These are phyloP conservation scores for Plectosphaerella cucumerina DNA, from an alignment of 2,329 filamentous ascomycete genomes.

Conservation along the genomic window DNA sequence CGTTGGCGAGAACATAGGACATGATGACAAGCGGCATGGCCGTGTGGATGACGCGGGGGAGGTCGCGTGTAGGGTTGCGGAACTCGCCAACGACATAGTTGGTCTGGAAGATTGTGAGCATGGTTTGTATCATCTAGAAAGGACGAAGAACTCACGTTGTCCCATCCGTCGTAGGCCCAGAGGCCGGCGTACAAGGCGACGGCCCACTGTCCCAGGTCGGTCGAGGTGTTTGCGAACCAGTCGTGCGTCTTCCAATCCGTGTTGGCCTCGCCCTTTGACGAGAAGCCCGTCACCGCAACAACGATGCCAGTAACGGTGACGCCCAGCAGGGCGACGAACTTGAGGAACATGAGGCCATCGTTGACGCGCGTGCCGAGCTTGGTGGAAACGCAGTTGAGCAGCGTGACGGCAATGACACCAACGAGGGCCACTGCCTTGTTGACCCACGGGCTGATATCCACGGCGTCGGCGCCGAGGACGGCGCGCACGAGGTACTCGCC, in stretches of 20 bases:
- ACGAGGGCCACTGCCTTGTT: constrained; percentile 82
- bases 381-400: constrained; percentile 88
- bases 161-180: constrained; percentile 99
- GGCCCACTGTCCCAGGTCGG: constrained; percentile 80
- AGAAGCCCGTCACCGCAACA: constrained; percentile 81
- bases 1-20: constrained; percentile 84
- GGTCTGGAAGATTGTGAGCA: constrained; percentile 50
- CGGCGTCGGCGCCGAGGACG: constrained; percentile 79
- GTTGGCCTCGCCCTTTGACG: constrained; percentile 70
- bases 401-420: constrained; percentile 71
- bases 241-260: constrained; percentile 80
- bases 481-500: constrained; percentile 94
- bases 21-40: constrained; percentile 92
- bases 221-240: constrained; percentile 86
- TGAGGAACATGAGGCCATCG: constrained; percentile 94
- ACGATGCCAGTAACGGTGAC: constrained; percentile 86
- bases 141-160: constrained; percentile 67
- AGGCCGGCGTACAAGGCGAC: constrained; percentile 92
- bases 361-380: constrained; percentile 81
- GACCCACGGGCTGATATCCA: constrained; percentile 78
- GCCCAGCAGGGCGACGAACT: constrained; percentile 83
- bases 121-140: constrained; percentile 6
- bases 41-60: constrained; percentile 92
- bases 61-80: constrained; percentile 81
- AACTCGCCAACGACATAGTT: constrained; percentile 99